These are phyloP conservation scores for Chenopodium suecicum DNA, from an alignment of 148 eudicot species.

Conservation along the genomic window DNA sequence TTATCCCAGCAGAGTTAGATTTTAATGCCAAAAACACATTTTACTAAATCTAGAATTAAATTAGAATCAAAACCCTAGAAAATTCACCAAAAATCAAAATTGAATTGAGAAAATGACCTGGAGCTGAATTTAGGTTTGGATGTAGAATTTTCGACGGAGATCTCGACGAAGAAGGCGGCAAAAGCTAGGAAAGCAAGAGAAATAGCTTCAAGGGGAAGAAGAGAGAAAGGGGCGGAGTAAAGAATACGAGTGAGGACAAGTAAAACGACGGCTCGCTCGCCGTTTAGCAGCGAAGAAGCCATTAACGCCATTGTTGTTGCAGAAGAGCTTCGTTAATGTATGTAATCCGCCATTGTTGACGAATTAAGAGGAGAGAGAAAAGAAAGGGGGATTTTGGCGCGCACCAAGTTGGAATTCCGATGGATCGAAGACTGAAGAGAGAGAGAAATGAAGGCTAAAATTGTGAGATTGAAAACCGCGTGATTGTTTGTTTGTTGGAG, in stretches of 20 bases:
- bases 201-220: constrained; percentile 45
- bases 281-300: constrained; percentile 59
- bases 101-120: constrained; percentile 39
- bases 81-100: not conserved
- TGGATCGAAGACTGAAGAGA: not conserved
- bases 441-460: not conserved
- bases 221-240: constrained; percentile 45
- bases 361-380: not conserved
- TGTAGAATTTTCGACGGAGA: constrained; percentile 46
- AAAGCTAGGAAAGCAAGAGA: constrained; percentile 51
- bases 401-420: not conserved
- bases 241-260: constrained; percentile 44
- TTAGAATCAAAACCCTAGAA: not conserved
- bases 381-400: constrained; percentile 15
- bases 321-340: not conserved
- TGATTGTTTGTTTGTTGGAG: not conserved
- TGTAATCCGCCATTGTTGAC: not conserved
- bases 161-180: constrained; percentile 57
- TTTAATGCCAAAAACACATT: not conserved
- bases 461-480: not conserved
- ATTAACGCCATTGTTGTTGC: constrained; percentile 28
- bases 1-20: not conserved
- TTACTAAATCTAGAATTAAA: not conserved
- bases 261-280: constrained; percentile 81
- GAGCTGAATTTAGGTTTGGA: constrained; percentile 32